Percentiles rank a stretch among this genome's conserved stretches.
These are phyloP conservation scores for Globisporangium barbulae DNA, from an alignment of 352 stramenopile species.

Conservation along the genomic window DNA sequence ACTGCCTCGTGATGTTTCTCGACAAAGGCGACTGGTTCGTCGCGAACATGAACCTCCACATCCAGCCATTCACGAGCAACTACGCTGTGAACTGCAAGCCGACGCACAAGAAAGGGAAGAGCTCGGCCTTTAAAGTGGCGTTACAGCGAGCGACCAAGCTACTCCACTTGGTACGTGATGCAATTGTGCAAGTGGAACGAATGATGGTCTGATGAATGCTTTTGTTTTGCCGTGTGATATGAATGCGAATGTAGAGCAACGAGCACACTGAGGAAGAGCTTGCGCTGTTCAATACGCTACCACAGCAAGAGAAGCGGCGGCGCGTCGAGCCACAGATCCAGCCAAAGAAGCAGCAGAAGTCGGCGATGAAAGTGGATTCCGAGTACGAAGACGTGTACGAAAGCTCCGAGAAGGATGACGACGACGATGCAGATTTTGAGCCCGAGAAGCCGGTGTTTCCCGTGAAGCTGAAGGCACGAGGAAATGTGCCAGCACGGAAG, in stretches of 20 bases:
- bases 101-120: conserved; percentile 19
- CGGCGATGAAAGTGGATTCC: conserved; percentile 14
- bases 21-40: conserved; percentile 65
- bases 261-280: conserved; percentile 31
- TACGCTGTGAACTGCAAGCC: conserved; percentile 34
- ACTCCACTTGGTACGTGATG: conserved; percentile 40
- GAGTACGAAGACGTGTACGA: conserved; percentile 16
- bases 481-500: neutral
- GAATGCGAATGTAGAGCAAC: conserved; percentile 18
- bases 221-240: neutral
- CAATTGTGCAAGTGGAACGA: neutral
- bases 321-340: conserved; percentile 19
- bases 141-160: conserved; percentile 32
- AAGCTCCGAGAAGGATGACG: conserved; percentile 10
- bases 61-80: conserved; percentile 54
- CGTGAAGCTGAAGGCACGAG: conserved; percentile 5
- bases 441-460: neutral
- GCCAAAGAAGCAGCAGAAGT: conserved; percentile 5
- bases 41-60: conserved; percentile 31
- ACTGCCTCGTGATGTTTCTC: conserved; percentile 59
- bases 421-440: conserved; percentile 9
- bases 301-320: conserved; percentile 30
- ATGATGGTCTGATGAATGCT: neutral
- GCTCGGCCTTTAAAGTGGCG: conserved; percentile 25
- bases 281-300: conserved; percentile 29